Conservation (phyloP, 257 asterid genomes). For the Rauvolfia tetraphylla region DNA sequence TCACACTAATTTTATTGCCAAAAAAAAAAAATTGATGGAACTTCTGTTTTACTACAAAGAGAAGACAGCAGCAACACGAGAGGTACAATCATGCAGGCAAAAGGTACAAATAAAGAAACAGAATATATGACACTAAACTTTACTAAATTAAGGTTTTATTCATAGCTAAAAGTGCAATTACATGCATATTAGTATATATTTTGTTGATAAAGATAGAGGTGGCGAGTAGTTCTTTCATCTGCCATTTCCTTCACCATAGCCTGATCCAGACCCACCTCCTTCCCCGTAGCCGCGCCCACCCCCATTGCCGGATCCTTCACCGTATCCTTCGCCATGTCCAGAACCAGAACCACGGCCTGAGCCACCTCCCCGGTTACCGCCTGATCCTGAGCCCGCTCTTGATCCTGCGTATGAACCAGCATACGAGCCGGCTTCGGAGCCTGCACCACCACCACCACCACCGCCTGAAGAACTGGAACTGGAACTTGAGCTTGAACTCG, state of each 20-base stretch:
- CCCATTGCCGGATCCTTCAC: constrained; percentile 31
- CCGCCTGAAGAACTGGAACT: constrained; percentile 35
- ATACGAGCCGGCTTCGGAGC: constrained; percentile 61
- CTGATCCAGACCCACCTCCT: constrained; percentile 53
- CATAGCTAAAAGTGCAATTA: constrained; percentile 6
- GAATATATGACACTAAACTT: neutral
- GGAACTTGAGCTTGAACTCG: constrained; percentile 22
- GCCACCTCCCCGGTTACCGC: constrained; percentile 28
- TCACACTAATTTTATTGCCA: neutral
- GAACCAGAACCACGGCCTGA: constrained; percentile 19
- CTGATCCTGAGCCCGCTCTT: constrained; percentile 46
- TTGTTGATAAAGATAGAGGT: neutral
- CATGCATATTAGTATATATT: neutral
- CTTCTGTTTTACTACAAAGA: neutral
- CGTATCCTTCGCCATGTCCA: constrained; percentile 33
- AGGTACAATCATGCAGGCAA: neutral
- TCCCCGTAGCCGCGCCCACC: constrained; percentile 49
- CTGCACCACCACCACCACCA: constrained; percentile 33
- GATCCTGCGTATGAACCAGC: constrained; percentile 69
- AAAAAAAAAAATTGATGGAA: neutral
- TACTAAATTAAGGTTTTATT: constrained; percentile 1
- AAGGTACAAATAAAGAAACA: neutral
- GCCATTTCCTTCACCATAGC: constrained; percentile 52
- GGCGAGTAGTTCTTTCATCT: constrained; percentile 13
- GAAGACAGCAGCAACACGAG: neutral